Conservation (phyloP, 495 filamentous ascomycete genomes). For the Tuber borchii region DNA sequence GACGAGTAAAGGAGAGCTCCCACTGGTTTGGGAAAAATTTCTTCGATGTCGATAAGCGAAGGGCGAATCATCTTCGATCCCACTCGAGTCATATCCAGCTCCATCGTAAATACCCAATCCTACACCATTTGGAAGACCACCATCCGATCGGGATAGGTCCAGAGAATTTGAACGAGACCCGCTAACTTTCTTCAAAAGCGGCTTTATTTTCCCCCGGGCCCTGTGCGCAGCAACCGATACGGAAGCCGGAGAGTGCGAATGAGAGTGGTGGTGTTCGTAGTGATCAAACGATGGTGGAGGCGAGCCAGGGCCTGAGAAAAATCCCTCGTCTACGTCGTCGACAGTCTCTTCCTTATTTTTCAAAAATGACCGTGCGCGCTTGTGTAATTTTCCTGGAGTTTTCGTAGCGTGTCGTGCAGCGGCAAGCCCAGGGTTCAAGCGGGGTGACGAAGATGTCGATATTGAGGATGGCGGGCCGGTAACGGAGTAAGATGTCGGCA, state of each 20-base stretch:
- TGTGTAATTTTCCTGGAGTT: constrained; percentile 35
- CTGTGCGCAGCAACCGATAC: constrained; percentile 31
- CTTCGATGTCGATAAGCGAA: constrained; percentile 40
- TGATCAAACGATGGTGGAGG: constrained; percentile 29
- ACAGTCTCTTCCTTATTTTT: constrained; percentile 30
- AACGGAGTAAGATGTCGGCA: constrained; percentile 37
- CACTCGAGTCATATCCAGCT: constrained; percentile 38
- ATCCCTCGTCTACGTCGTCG: constrained; percentile 38
- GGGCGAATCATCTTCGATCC: constrained; percentile 38
- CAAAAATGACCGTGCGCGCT: constrained; percentile 32
- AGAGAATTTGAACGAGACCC: constrained; percentile 38
- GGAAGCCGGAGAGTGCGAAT: constrained; percentile 12
- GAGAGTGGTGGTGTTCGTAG: constrained; percentile 27
- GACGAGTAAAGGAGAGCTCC: constrained; percentile 35
- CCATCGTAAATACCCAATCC: constrained; percentile 42
- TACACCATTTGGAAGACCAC: constrained; percentile 38
- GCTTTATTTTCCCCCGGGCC: constrained; percentile 41
- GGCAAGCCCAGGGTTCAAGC: constrained; percentile 36
- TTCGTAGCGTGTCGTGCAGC: constrained; percentile 41
- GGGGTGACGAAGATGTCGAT: constrained; percentile 36
- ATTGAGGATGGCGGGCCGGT: constrained; percentile 32
- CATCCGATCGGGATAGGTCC: constrained; percentile 41
- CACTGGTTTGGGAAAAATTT: constrained; percentile 35
- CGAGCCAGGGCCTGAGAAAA: constrained; percentile 39
- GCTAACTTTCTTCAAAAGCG: constrained; percentile 41